A percentile compares a stretch with the other conserved stretches of the same genome.
Conservation (phyloP, 805 yeast species). For the Cyberlindnera amylophila region DNA sequence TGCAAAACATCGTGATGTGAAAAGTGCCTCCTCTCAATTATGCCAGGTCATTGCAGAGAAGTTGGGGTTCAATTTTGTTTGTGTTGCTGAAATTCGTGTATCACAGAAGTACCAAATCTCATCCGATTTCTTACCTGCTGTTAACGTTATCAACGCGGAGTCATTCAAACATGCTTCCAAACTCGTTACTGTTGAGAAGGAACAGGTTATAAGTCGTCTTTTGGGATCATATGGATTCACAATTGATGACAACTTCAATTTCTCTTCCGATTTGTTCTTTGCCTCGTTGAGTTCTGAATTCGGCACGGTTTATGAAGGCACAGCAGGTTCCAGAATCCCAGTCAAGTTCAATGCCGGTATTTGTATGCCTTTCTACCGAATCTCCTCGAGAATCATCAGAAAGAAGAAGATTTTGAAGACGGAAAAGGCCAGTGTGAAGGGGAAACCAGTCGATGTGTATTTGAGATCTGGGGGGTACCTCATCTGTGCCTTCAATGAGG, state of each 20-base stretch:
- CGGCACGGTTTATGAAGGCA: slow-evolving; percentile 43
- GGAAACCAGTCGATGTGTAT: slow-evolving; percentile 37
- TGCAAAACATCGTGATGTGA: slow-evolving; percentile 36
- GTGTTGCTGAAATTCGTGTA: slow-evolving; percentile 47
- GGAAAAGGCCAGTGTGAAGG: slow-evolving; percentile 7
- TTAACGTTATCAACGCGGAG: slow-evolving; percentile 42
- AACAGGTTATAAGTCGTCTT: slow-evolving; percentile 40
- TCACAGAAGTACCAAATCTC: slow-evolving; percentile 43
- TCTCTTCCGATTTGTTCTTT: slow-evolving; percentile 38
- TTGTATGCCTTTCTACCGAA: slow-evolving; percentile 49
- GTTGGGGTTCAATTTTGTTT: slow-evolving; percentile 40
- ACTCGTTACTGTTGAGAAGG: slow-evolving; percentile 35
- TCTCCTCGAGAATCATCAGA: slow-evolving; percentile 41
- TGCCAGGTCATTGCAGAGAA: slow-evolving; percentile 35
- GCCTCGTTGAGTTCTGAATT: slow-evolving; percentile 47
- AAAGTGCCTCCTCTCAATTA: slow-evolving; percentile 39
- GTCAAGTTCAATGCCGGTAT: slow-evolving; percentile 44
- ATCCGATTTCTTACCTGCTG: slow-evolving; percentile 41
- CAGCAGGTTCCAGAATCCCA: slow-evolving; percentile 14
- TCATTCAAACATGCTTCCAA: slow-evolving; percentile 37
- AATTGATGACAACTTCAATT: slow-evolving; percentile 8
- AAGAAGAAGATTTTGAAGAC: slow-evolving; percentile 26
- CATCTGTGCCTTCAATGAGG: slow-evolving; percentile 42
- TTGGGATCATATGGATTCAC: slow-evolving; percentile 40
- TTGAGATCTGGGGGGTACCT: slow-evolving; percentile 51